Percentiles rank a stretch among this genome's conserved stretches.
These are phyloP conservation scores for Rhodosporidiobolus odoratus DNA, from an alignment of 768 basidiomycete species.

Conservation along the genomic window DNA sequence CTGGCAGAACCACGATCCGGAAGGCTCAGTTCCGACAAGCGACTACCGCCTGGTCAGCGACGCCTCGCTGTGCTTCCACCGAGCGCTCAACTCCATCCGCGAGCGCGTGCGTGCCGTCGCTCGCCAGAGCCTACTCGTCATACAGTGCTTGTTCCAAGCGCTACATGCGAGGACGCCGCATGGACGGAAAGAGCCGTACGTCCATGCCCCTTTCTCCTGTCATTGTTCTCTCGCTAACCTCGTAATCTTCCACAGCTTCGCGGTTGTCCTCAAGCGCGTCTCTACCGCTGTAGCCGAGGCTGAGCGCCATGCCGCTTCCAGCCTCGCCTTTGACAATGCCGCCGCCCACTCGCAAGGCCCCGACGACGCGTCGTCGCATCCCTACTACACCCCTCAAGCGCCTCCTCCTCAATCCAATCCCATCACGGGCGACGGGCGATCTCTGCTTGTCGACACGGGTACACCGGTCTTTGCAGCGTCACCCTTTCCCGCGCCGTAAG, in stretches of 20 bases:
- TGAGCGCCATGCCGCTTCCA: constrained; percentile 9
- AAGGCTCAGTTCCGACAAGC: neutral
- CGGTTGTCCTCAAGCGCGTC: constrained; percentile 27
- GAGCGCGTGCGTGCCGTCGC: constrained; percentile 25
- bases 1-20: constrained; percentile 25
- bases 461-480: neutral
- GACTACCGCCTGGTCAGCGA: constrained; percentile 32
- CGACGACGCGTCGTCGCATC: neutral
- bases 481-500: too few species aligned
- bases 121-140: constrained; percentile 24
- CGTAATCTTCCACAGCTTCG: neutral
- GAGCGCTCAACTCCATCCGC: constrained; percentile 13
- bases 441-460: neutral
- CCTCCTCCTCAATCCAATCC: neutral
- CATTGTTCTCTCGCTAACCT: neutral
- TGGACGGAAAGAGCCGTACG: constrained; percentile 6
- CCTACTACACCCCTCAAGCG: neutral
- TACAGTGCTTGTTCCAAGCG: constrained; percentile 32
- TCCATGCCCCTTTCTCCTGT: neutral
- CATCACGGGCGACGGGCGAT: neutral
- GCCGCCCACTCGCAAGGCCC: neutral
- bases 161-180: neutral
- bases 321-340: neutral
- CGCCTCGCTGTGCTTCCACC: constrained; percentile 18
- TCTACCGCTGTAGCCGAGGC: constrained; percentile 18